A percentile compares a stretch with the other conserved stretches of the same genome.
Conservation (phyloP, 31 red algal species). For the Porphyra umbilicalis region DNA sequence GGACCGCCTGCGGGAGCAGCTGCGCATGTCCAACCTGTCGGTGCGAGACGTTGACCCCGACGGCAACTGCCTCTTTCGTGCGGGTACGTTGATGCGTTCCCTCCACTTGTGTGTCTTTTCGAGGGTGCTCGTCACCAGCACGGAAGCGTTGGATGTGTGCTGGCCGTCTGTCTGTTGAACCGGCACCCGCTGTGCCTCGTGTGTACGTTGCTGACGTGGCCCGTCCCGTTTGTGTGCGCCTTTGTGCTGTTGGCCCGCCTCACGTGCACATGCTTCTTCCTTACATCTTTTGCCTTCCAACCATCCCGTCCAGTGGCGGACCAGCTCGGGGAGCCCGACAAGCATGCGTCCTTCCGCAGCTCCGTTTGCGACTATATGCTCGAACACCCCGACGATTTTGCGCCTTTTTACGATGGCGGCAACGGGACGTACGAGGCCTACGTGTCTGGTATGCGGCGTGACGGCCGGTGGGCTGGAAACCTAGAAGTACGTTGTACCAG, state of each 20-base stretch:
- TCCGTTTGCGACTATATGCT: conserved; percentile 47
- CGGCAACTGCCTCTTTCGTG: conserved; percentile 83
- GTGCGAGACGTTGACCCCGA: conserved; percentile 72
- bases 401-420: conserved; percentile 41
- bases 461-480: conserved; percentile 72
- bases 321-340: conserved; percentile 49
- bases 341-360: conserved; percentile 41
- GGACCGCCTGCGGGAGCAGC: neutral
- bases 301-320: too few relatives aligned
- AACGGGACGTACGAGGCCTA: conserved; percentile 56
- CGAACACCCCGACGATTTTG: conserved; percentile 30
- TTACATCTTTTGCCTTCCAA: too few relatives aligned
- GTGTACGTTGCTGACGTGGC: too few relatives aligned
- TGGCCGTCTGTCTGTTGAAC: too few relatives aligned
- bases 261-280: too few relatives aligned
- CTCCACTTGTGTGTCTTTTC: too few relatives aligned
- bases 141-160: too few relatives aligned
- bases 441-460: conserved; percentile 44
- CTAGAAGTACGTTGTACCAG: conserved; percentile 21
- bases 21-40: conserved; percentile 20
- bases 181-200: too few relatives aligned
- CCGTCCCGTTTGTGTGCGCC: too few relatives aligned
- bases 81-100: too few relatives aligned
- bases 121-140: too few relatives aligned
- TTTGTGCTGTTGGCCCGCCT: too few relatives aligned